Percentiles rank a stretch among this genome's conserved stretches.
Conservation (phyloP, 106 monocot species). For the Ottelia alismoides region DNA sequence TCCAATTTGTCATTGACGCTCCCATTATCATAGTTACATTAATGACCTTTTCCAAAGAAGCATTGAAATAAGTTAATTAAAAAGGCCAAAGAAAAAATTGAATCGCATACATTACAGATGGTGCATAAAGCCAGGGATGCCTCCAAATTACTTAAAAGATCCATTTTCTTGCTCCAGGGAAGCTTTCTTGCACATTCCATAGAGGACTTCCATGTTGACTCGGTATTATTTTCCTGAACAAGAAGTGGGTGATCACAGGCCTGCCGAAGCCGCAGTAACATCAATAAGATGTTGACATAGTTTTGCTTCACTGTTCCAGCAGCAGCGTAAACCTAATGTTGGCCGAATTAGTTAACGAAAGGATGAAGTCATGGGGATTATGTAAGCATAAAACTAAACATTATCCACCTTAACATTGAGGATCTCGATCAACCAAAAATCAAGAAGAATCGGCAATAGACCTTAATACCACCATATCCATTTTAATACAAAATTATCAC, state of each 20-base stretch:
- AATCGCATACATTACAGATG: slow-evolving; percentile 65
- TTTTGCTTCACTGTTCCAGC: slow-evolving; percentile 95
- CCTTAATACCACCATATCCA: too few species aligned
- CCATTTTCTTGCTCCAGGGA: slow-evolving; percentile 35
- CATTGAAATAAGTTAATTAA: too few species aligned
- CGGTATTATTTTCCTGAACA: slow-evolving; percentile 53
- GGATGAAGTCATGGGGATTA: not conserved
- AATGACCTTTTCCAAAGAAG: too few species aligned
- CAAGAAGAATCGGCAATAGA: not conserved
- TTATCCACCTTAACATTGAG: not conserved
- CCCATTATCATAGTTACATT: too few species aligned
- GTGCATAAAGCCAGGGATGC: slow-evolving; percentile 60
- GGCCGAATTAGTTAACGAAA: not conserved
- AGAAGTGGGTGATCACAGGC: slow-evolving; percentile 91
- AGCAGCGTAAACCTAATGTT: slow-evolving; percentile 87
- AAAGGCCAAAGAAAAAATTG: too few species aligned
- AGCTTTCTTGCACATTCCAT: slow-evolving; percentile 56
- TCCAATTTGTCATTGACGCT: too few species aligned
- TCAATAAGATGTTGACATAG: slow-evolving; percentile 93
- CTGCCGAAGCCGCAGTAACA: slow-evolving; percentile 88
- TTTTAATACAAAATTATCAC: too few species aligned
- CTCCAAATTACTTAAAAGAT: slow-evolving; percentile 64
- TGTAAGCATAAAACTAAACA: not conserved
- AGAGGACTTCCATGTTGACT: slow-evolving; percentile 39
- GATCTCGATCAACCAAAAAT: not conserved